phyloP scores from a whole-genome alignment of 441 rosid species.

The Gossypium trilobum region DNA sequence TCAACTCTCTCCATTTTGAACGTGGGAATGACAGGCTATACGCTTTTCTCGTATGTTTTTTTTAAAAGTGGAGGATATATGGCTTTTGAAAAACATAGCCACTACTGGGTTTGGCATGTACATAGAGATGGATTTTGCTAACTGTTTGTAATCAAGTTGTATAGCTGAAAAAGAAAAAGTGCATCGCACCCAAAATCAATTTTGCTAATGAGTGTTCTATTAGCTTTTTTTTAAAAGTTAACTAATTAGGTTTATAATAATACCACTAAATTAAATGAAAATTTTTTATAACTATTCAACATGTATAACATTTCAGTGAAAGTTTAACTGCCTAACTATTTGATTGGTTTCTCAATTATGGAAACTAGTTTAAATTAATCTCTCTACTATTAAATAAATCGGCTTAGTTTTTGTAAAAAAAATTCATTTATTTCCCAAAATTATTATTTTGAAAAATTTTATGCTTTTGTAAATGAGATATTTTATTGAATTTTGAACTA shows the following conservation, averaged over 20 bases:
- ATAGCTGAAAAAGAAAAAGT: slow-evolving; percentile 21
- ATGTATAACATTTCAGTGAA: neutral
- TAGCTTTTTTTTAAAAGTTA: neutral
- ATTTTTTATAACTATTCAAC: neutral
- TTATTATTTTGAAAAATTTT: no score
- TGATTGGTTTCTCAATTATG: no score
- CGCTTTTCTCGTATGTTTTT: slow-evolving; percentile 19
- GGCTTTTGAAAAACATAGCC: slow-evolving; percentile 20
- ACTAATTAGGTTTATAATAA: neutral
- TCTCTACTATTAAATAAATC: no score
- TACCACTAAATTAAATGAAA: neutral
- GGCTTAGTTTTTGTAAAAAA: no score
- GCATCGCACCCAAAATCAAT: slow-evolving; percentile 6
- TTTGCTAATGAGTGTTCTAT: neutral
- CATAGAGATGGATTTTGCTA: slow-evolving; percentile 28
- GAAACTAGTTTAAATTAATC: no score
- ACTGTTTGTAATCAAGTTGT: slow-evolving; percentile 32
- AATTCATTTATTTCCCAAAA: no score
- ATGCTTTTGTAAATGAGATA: no score
- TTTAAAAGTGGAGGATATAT: slow-evolving; percentile 16
- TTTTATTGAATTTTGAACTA: no score
- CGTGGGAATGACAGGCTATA: neutral
- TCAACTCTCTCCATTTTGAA: slow-evolving; percentile 10
- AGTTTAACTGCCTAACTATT: neutral
- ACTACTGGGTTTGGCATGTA: slow-evolving; percentile 26